Evolutionary conservation across 1,284 basidiomycete species (phyloP).

Genomic region (Cutaneotrichosporon dermatis): DNA sequence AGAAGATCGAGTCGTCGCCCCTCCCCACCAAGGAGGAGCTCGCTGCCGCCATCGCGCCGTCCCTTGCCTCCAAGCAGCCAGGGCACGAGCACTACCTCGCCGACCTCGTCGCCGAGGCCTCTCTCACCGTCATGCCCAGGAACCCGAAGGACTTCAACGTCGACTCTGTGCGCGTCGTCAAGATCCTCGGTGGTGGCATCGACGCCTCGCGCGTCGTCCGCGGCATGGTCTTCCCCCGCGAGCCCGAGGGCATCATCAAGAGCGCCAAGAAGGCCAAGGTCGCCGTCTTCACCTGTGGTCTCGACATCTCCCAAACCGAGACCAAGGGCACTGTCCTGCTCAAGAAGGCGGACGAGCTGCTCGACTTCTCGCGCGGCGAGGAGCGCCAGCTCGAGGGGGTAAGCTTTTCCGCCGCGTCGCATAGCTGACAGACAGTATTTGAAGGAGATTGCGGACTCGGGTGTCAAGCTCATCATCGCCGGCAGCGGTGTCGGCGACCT

Average conservation of each 20-base stretch:
- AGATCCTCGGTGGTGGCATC: slow-evolving; percentile 92
- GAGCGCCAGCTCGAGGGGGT: slow-evolving; percentile 94
- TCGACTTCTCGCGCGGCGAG: slow-evolving; percentile 93
- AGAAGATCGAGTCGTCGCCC: slow-evolving; percentile 52
- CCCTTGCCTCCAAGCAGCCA: slow-evolving; percentile 96
- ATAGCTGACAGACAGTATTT: slow-evolving; percentile 63
- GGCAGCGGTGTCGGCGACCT: slow-evolving; percentile 92
- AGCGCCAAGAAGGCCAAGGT: slow-evolving; percentile 80
- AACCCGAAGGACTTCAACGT: slow-evolving; percentile 92
- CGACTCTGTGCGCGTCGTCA: slow-evolving; percentile 96
- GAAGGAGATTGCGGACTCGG: slow-evolving; percentile 94
- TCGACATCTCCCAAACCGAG: slow-evolving; percentile 94
- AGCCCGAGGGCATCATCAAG: slow-evolving; percentile 85
- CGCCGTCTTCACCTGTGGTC: slow-evolving; percentile 85
- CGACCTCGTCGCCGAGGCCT: slow-evolving; percentile 85
- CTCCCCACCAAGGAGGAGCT: slow-evolving; percentile 77
- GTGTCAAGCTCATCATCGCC: slow-evolving; percentile 88
- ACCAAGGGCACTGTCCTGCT: slow-evolving; percentile 98
- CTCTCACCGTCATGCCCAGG: slow-evolving; percentile 80
- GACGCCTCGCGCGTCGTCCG: slow-evolving; percentile 79
- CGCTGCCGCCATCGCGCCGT: slow-evolving; percentile 74
- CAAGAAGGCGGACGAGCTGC: slow-evolving; percentile 92
- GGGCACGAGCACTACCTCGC: slow-evolving; percentile 83
- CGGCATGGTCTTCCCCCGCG: slow-evolving; percentile 97
- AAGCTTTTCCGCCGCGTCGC: slow-evolving; percentile 15